A percentile compares a stretch with the other conserved stretches of the same genome.
These are phyloP conservation scores for Boletus reticulatus DNA, from an alignment of 768 basidiomycete genomes.

Conservation along the genomic window DNA sequence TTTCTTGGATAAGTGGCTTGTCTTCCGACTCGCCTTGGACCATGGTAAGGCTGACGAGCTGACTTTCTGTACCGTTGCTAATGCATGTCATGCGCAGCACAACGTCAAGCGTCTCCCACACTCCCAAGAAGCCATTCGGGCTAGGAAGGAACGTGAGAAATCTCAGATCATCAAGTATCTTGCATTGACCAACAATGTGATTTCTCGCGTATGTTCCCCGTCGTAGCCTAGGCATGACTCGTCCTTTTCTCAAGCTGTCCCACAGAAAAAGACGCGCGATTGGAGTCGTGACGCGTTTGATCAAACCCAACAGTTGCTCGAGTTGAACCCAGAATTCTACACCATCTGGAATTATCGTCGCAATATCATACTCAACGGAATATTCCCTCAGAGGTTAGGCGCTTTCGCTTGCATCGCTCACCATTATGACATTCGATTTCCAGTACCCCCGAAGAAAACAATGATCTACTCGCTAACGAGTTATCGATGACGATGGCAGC, in stretches of 20 bases:
- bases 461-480: slow-evolving; percentile 67
- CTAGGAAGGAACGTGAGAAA: slow-evolving; percentile 66
- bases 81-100: slow-evolving; percentile 47
- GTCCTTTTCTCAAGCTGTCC: not conserved
- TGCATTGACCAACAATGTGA: slow-evolving; percentile 57
- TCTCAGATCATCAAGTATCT: slow-evolving; percentile 78
- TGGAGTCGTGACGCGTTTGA: slow-evolving; percentile 73
- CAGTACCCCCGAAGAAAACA: slow-evolving; percentile 61
- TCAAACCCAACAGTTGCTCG: slow-evolving; percentile 74
- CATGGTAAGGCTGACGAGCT: slow-evolving; percentile 13
- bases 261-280: slow-evolving; percentile 67
- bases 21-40: not conserved
- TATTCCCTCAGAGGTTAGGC: slow-evolving; percentile 65
- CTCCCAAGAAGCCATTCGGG: slow-evolving; percentile 58
- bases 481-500: slow-evolving; percentile 77
- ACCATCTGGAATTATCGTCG: slow-evolving; percentile 96
- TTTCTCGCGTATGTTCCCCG: slow-evolving; percentile 53
- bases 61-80: not conserved
- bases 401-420: not conserved
- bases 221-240: not conserved
- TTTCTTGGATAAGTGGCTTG: slow-evolving; percentile 24
- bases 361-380: slow-evolving; percentile 66
- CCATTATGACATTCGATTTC: slow-evolving; percentile 13
- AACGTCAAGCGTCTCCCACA: slow-evolving; percentile 63
- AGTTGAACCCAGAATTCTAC: slow-evolving; percentile 92